Conservation (phyloP, 2,329 filamentous ascomycete genomes). For the Ilyonectria robusta region DNA sequence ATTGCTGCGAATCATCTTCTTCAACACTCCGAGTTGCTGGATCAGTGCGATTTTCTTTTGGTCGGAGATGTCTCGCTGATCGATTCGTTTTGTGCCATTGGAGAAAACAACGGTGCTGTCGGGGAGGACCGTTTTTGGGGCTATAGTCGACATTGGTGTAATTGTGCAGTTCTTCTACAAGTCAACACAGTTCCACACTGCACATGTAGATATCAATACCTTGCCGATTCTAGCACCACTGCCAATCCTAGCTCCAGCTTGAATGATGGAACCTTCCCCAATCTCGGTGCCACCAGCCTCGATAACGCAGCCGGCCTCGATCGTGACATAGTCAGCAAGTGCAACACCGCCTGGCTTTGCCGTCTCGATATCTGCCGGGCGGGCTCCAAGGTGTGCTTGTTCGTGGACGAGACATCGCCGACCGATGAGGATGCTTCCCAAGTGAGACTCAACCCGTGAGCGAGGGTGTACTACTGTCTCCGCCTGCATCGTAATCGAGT, state of each 20-base stretch:
- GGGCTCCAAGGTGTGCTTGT: conserved; percentile 68
- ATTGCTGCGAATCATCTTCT: conserved; percentile 77
- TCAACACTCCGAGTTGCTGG: conserved; percentile 77
- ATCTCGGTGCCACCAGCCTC: conserved; percentile 74
- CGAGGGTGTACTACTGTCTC: conserved; percentile 91
- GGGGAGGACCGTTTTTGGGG: conserved; percentile 70
- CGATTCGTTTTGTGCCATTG: conserved; percentile 69
- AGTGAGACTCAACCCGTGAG: conserved; percentile 81
- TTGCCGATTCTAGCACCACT: conserved; percentile 74
- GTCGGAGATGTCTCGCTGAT: conserved; percentile 73
- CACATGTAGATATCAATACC: conserved; percentile 57
- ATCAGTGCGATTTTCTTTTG: conserved; percentile 74
- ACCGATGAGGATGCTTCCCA: conserved; percentile 85
- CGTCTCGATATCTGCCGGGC: conserved; percentile 45
- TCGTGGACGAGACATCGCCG: conserved; percentile 88
- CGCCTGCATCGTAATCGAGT: conserved; percentile 83
- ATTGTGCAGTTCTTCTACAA: conserved; percentile 76
- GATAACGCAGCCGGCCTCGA: conserved; percentile 73
- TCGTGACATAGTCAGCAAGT: conserved; percentile 72
- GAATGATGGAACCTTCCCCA: conserved; percentile 72
- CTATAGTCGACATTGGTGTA: conserved; percentile 73
- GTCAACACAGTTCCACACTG: not conserved
- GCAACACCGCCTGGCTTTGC: conserved; percentile 63
- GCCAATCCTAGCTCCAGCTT: conserved; percentile 72
- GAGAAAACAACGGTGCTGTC: conserved; percentile 81